Evolutionary conservation across 208 protist genomes (phyloP).

Genomic region (Wallacemonas collosoma): DNA sequence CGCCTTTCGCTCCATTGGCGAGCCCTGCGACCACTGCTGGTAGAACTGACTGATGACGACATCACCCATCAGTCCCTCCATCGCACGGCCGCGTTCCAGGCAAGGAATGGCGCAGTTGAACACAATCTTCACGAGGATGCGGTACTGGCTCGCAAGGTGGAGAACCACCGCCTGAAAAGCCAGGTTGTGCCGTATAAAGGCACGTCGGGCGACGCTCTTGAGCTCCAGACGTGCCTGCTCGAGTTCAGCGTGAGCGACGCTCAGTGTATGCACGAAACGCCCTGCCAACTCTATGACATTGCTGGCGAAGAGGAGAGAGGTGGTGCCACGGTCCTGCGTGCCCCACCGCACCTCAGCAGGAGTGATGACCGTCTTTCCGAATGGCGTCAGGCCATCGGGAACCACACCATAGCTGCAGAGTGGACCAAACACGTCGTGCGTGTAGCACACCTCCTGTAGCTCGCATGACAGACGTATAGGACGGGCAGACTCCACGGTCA

Average conservation of each 20-base stretch:
- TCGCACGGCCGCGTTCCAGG: constrained; percentile 29
- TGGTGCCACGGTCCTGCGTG: constrained; percentile 20
- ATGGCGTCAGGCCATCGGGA: constrained; percentile 19
- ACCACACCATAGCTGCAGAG: constrained; percentile 33
- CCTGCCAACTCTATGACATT: constrained; percentile 34
- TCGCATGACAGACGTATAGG: constrained; percentile 29
- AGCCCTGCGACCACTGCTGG: constrained; percentile 34
- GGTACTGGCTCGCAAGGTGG: constrained; percentile 29
- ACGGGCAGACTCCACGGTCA: constrained; percentile 16
- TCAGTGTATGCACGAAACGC: constrained; percentile 27
- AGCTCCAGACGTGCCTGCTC: constrained; percentile 37
- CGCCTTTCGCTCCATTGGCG: constrained; percentile 29
- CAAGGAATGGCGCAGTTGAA: constrained; percentile 35
- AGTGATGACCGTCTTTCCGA: constrained; percentile 14
- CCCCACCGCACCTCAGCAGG: constrained; percentile 29
- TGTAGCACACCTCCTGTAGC: constrained; percentile 30
- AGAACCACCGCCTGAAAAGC: constrained; percentile 42
- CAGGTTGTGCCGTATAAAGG: constrained; percentile 39
- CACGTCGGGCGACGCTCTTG: constrained; percentile 35
- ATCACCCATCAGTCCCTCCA: constrained; percentile 48
- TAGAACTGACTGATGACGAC: constrained; percentile 41
- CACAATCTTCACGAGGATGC: constrained; percentile 27
- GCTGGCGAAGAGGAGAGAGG: constrained; percentile 39
- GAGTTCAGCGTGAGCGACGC: constrained; percentile 21
- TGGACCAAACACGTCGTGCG: constrained; percentile 40